Percentiles rank a stretch among this genome's conserved stretches.
Evolutionary conservation across 2,329 filamentous ascomycete genomes (phyloP).

Genomic region (Aspergillus pseudoviridinutans): DNA sequence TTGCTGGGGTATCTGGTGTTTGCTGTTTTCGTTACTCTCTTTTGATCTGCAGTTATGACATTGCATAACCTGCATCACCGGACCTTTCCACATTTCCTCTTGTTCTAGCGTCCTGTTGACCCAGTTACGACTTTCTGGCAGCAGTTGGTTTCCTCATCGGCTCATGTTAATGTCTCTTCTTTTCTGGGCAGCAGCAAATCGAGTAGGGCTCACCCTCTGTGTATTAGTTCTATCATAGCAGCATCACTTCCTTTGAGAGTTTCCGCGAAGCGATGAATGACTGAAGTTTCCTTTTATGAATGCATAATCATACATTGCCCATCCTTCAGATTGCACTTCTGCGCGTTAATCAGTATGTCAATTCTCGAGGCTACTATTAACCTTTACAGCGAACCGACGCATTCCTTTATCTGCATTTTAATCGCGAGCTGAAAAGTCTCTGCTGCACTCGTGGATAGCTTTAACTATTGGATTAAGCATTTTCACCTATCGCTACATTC

Average conservation of each 20-base stretch:
- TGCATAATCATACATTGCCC: slow-evolving; percentile 3
- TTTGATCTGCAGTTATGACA: not conserved
- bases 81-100: not conserved
- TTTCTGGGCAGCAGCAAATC: slow-evolving; percentile 18
- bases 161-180: slow-evolving; percentile 21
- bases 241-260: slow-evolving; percentile 17
- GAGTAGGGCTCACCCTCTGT: slow-evolving; percentile 21
- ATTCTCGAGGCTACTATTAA: not conserved
- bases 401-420: not conserved
- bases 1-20: not conserved
- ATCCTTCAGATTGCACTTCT: not conserved
- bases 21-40: not conserved
- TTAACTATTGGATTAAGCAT: not conserved
- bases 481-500: not conserved
- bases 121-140: slow-evolving; percentile 27
- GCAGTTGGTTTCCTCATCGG: slow-evolving; percentile 11
- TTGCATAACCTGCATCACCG: not conserved
- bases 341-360: not conserved
- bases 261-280: slow-evolving; percentile 21
- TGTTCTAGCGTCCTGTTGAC: slow-evolving; percentile 12
- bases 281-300: slow-evolving; percentile 3
- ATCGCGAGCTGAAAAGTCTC: not conserved
- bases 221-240: slow-evolving; percentile 26
- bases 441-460: not conserved
- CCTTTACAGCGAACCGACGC: not conserved